Percentiles rank a stretch among this genome's conserved stretches.
Evolutionary conservation across 257 asterid genomes (phyloP).

Genomic region (Solanum okadae): DNA sequence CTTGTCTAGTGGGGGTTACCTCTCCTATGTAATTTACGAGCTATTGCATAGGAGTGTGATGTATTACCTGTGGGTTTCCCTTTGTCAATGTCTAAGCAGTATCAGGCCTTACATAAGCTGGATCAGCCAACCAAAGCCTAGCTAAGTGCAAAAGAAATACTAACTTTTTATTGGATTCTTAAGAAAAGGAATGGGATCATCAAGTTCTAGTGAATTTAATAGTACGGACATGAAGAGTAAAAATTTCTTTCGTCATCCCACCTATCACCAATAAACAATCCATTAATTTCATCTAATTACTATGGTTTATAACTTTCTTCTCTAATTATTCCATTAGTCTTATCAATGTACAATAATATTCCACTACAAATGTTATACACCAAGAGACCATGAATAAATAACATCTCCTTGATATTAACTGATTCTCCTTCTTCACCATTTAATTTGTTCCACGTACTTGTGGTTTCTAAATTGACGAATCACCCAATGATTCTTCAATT

Average conservation of each 20-base stretch:
- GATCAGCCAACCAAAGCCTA: neutral
- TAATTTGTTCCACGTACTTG: constrained; percentile 9
- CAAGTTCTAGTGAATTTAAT: neutral
- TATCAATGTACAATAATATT: neutral
- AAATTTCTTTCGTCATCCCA: neutral
- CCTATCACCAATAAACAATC: neutral
- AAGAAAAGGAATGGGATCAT: neutral
- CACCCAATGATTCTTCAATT: constrained; percentile 35
- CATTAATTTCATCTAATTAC: neutral
- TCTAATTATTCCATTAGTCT: neutral
- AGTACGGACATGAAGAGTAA: neutral
- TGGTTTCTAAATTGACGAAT: constrained; percentile 44
- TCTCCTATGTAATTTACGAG: too few species aligned
- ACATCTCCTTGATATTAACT: constrained; percentile 1
- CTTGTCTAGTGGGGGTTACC: too few species aligned
- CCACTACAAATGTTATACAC: neutral
- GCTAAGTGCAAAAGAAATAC: neutral
- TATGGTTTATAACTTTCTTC: neutral
- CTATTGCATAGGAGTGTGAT: too few species aligned
- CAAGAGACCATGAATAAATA: constrained; percentile 8
- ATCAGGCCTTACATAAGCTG: neutral
- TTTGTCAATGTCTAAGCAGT: neutral
- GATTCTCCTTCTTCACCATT: constrained; percentile 1
- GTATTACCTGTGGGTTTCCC: too few species aligned
- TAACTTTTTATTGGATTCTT: too few species aligned